Evolutionary conservation across 495 filamentous ascomycete species (phyloP), one percentile per base, ranked within the genome.

Genomic region (Aspergillus campestris): DNA sequence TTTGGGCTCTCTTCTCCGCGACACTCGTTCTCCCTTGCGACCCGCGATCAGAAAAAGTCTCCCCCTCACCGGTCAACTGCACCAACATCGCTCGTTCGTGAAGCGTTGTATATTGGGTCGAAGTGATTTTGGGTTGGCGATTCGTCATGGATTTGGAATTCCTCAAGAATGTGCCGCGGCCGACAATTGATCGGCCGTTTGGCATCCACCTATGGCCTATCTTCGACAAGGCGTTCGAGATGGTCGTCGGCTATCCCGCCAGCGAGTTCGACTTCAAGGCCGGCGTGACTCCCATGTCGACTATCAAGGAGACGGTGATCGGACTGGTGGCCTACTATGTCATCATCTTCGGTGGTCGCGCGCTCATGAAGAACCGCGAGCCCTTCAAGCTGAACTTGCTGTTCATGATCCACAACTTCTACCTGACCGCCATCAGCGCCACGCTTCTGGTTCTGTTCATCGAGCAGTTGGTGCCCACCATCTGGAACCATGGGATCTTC

Each of bases 121-220:
- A 24, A 24, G 18, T 34, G 33, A 34, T 34, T 34, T 13, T 34
- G 10, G 33, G 33, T 34, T 34, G 33, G 9, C 33, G 34, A 37
- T 51, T 45, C 59, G 58, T 42, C 46, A 63, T 70, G 61, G 63
- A 61, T 29, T 67, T 77, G 54, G 74, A 84, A 47, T 61, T 83
- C 44, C 68, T 84, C 49, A 77, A 85, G 53, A 60, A 80, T 48
- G 52, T 91, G 41, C 83, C 82, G 40, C 40, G 81, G 44, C 91
- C 91, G 27, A 87, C 86, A 31, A 72, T 96, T 53, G 90, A 96
- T 62, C 79, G 86, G 54, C 92, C 92, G 9, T 96, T 98, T 61
- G 92, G 90, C 59, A 73, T 96, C 48, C 71, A 85, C 35, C 67
- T 97, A 67, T 98, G 92, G 92, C 91, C 92, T 48, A 78, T 92